These are phyloP conservation scores for Agrocybe pediades DNA, from an alignment of 768 basidiomycete species.

Conservation along the genomic window DNA sequence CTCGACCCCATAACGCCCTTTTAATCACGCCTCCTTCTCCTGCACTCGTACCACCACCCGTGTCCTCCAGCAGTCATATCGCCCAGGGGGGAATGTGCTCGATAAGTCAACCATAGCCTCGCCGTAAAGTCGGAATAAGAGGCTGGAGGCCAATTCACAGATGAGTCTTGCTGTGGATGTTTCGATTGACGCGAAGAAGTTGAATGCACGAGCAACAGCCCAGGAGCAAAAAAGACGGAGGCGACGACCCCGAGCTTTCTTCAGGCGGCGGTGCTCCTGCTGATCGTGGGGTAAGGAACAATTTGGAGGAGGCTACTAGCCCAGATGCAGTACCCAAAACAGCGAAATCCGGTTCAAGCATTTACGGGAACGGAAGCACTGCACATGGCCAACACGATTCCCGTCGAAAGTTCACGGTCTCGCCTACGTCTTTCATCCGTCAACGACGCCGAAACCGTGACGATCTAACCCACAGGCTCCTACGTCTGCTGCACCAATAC, in stretches of 20 bases:
- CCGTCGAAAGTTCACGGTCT: constrained; percentile 73
- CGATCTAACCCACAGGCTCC: too few relatives aligned
- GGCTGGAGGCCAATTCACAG: constrained; percentile 70
- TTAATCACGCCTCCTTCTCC: too few relatives aligned
- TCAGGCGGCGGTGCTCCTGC: constrained; percentile 16
- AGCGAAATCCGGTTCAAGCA: constrained; percentile 90
- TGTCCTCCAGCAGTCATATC: constrained; percentile 32
- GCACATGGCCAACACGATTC: constrained; percentile 92
- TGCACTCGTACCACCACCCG: constrained; percentile 30
- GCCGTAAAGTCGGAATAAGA: constrained; percentile 92
- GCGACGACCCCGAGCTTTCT: constrained; percentile 31
- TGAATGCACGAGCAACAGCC: constrained; percentile 25
- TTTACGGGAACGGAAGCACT: constrained; percentile 80
- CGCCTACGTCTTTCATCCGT: constrained; percentile 74
- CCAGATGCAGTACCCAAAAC: constrained; percentile 77
- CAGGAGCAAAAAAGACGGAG: constrained; percentile 36
- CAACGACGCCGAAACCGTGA: constrained; percentile 47
- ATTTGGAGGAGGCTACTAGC: constrained; percentile 57
- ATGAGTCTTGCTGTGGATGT: constrained; percentile 33
- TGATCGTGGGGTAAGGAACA: neutral
- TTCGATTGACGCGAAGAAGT: constrained; percentile 11
- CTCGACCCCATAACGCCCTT: constrained; percentile 41
- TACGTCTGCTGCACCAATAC: constrained; percentile 57
- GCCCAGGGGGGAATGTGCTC: constrained; percentile 68
- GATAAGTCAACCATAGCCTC: constrained; percentile 90